These are phyloP conservation scores for Orbilia brochopaga DNA, from an alignment of 2,329 filamentous ascomycete species.

Conservation along the genomic window DNA sequence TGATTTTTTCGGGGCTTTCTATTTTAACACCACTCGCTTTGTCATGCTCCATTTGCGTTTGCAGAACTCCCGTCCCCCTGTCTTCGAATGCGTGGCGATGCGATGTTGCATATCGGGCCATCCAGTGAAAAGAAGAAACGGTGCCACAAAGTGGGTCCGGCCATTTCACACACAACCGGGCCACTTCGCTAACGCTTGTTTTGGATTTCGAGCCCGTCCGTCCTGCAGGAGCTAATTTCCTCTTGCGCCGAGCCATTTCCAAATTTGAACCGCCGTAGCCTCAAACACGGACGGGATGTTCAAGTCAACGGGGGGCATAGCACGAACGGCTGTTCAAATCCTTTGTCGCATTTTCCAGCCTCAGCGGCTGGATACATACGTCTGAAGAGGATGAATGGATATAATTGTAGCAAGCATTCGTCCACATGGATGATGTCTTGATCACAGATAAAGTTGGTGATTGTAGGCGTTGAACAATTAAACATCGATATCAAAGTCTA, in stretches of 20 bases:
- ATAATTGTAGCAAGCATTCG: too few relatives aligned
- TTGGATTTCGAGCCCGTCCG: conserved; percentile 48
- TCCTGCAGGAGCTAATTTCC: conserved; percentile 49
- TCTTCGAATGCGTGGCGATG: conserved; percentile 42
- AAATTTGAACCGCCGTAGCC: conserved; percentile 29
- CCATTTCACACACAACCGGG: conserved; percentile 17
- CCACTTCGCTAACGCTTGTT: conserved; percentile 50
- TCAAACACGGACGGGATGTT: conserved; percentile 18
- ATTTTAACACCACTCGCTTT: conserved; percentile 26
- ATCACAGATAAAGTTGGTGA: background rate
- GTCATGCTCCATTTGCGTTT: conserved; percentile 1
- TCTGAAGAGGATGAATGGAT: background rate
- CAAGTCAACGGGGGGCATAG: conserved; percentile 15
- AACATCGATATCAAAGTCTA: background rate
- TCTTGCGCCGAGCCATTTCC: conserved; percentile 47
- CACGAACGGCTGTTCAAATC: conserved; percentile 1
- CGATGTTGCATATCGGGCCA: conserved; percentile 15
- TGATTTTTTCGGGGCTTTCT: conserved; percentile 3
- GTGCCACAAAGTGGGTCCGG: conserved; percentile 28
- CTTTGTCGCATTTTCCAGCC: background rate
- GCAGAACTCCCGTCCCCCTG: conserved; percentile 19
- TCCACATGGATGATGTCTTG: too few relatives aligned
- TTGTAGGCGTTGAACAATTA: background rate
- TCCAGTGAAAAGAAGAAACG: conserved; percentile 24
- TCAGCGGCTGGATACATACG: background rate